Base-by-base conservation (phyloP, 176 grass and related monocot genomes). In the Metroxylon sagu region DNA sequence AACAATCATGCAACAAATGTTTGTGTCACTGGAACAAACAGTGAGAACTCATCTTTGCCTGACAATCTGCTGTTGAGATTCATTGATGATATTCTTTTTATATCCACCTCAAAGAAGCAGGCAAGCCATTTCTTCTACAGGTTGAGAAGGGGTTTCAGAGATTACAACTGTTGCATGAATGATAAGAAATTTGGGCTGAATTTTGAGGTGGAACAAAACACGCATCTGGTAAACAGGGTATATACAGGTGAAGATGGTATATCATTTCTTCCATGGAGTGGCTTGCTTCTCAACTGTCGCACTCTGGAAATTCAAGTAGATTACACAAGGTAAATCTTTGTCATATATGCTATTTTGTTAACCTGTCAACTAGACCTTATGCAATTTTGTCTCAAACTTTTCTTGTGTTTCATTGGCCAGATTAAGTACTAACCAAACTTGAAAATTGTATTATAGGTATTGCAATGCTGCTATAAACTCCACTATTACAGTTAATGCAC, bases 231-330 rank as follows among this genome's bases (percentile, higher is more conserved):
- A 70, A 82, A 90, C 74, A 87, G 76, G 51, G 52, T 85, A 66
- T 96, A 90, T 61, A 48, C 26, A 28, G 74, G 80, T 26, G 83
- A 74, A 52, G 86, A 96, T 87, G 83, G 91, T 43, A 59, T 74
- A 59, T 65, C 64, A 68, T 96, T 96, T 85, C 73, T 96, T 71
- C 83, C 91, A n/a, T 96, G 91, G 91, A 82, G 91, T 35, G 91
- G 91, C 60, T 96, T 96, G 68, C 80, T 96, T 70, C 50, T 96
- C 71, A 90, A 96, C 61, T 96, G 83, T 70, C 71, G 74, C 73
- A 85, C 84, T 62, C 60, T 96, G 14, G 91, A 96, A 82, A 87
- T 90, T 66, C 91, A 96, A 90, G 91, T 86, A 67, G 91, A 96
- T 90, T 96, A 96, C 79, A 87, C 91, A 49, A 86, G 91, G 91